Percentiles rank a stretch among this genome's conserved stretches.
These are phyloP conservation scores for Crithidia sp. DNA, from an alignment of 208 protist genomes.

Conservation along the genomic window DNA sequence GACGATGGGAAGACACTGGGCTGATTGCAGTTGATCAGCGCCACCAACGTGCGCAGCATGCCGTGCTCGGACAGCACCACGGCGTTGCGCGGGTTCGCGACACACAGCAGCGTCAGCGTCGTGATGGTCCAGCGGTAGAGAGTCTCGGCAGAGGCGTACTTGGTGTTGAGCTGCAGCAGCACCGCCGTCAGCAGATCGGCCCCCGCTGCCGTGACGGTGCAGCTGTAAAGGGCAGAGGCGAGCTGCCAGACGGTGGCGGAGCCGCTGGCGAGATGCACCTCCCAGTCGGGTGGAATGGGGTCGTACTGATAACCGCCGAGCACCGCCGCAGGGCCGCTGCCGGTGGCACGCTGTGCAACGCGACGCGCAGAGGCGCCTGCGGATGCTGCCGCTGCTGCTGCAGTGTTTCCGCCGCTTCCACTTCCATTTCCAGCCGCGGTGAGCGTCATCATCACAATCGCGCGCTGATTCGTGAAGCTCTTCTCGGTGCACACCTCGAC, in stretches of 20 bases:
- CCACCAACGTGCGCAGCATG: slow-evolving; percentile 64
- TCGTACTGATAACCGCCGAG: slow-evolving; percentile 47
- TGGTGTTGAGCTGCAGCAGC: slow-evolving; percentile 62
- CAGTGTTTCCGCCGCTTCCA: no score
- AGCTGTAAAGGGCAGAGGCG: slow-evolving; percentile 63
- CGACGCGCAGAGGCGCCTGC: slow-evolving; percentile 3
- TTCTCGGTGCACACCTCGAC: slow-evolving; percentile 70
- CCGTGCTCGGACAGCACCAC: slow-evolving; percentile 46
- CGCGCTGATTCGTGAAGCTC: slow-evolving; percentile 70
- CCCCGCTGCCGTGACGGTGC: slow-evolving; percentile 43
- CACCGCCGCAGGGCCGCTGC: background rate
- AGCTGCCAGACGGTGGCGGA: slow-evolving; percentile 59
- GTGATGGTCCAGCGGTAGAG: slow-evolving; percentile 70
- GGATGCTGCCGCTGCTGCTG: background rate
- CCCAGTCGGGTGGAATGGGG: slow-evolving; percentile 69
- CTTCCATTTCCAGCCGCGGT: background rate
- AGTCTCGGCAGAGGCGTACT: slow-evolving; percentile 49
- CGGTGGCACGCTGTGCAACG: slow-evolving; percentile 1
- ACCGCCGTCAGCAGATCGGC: slow-evolving; percentile 49
- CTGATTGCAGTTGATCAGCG: slow-evolving; percentile 57
- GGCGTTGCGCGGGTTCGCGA: slow-evolving; percentile 71
- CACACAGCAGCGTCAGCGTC: slow-evolving; percentile 71
- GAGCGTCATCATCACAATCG: slow-evolving; percentile 31
- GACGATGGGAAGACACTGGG: slow-evolving; percentile 67
- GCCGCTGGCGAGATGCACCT: slow-evolving; percentile 58